These are phyloP conservation scores for Effrenium voratum DNA, from an alignment of 73 alveolate genomes.

Conservation along the genomic window DNA sequence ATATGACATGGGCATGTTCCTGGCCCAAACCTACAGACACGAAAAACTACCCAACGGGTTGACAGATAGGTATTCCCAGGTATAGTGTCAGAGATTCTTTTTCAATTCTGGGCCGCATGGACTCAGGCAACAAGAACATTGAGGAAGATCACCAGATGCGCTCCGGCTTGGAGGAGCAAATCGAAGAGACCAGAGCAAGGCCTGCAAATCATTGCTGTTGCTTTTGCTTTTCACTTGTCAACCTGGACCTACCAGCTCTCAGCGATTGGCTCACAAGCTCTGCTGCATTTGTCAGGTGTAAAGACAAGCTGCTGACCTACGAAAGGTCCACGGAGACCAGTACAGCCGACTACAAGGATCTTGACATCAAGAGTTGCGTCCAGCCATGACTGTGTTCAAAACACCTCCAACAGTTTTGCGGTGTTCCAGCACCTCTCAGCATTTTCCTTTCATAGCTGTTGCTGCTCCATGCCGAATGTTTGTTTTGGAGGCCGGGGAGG, in stretches of 20 bases:
- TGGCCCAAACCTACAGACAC: not conserved
- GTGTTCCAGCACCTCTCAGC: too few relatives aligned
- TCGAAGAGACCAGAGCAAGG: conserved; percentile 82
- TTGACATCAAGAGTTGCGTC: not conserved
- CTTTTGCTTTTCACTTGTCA: too few relatives aligned
- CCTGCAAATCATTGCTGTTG: not conserved
- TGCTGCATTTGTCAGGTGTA: conserved; percentile 30
- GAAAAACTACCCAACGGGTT: not conserved
- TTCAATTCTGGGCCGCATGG: too few relatives aligned
- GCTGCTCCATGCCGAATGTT: too few relatives aligned
- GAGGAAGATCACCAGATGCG: conserved; percentile 94
- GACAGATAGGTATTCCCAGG: not conserved
- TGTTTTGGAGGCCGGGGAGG: too few relatives aligned
- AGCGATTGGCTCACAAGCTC: not conserved
- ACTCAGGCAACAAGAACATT: conserved; percentile 81
- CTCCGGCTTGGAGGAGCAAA: conserved; percentile 70
- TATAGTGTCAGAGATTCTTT: not conserved
- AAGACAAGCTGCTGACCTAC: conserved; percentile 72
- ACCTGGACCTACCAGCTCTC: not conserved
- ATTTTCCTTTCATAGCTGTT: too few relatives aligned
- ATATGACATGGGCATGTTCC: not conserved
- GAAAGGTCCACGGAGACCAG: conserved; percentile 77
- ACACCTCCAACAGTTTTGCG: too few relatives aligned
- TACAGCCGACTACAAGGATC: conserved; percentile 90
- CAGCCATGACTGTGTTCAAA: not conserved